Base-by-base conservation (phyloP, 2,329 filamentous ascomycete species). In the Triangularia setosa region DNA sequence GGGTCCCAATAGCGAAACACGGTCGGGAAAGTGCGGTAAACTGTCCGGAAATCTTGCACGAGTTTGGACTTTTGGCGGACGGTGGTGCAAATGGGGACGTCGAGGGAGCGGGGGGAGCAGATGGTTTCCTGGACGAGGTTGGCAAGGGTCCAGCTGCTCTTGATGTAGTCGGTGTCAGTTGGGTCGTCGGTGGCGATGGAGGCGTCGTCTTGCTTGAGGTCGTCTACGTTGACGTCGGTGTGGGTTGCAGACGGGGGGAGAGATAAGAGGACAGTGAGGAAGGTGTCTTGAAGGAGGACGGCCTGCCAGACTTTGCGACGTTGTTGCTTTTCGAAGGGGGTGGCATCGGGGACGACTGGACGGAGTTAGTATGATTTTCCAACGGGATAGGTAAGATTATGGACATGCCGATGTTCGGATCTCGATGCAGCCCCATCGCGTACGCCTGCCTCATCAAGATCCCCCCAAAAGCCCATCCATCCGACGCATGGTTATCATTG, bases 401-500 rank as follows among this genome's bases (percentile, higher is more conserved):
- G 5, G 28, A 18, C 76, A 61, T 75, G 84, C 82, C 88, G 65
- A 91, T 87, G 64, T 92, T 90, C 0, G 91, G 91, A 71, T 93
- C 90, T 16, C 91, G 86, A 73, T 94, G 90, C 12, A 94, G 76
- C 0, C 91, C 90, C 87, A 94, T 90, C 24, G 91, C 91, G 71
- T 93, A 93, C 0, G 90, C 87, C 75, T 94, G 91, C 25, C 90
- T 83, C 68, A 92, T 87, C 23, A 92, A 76, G 25, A 94, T 88
- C 5, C 91, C 91, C 0, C 89, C 89, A 79, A 93, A 94, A 0
- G 90, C 88, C 87, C 90, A 94, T 1, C 90, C 91, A 73, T 94
- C 91, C 0, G 89, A 91, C 3, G 90, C 90, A 71, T 93, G 90
- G 71, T 93, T 93, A 75, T 94, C 90, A 71, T 94, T 94, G 79